Conservation (phyloP, 805 yeast genomes). For the Kodamaea laetipori region DNA sequence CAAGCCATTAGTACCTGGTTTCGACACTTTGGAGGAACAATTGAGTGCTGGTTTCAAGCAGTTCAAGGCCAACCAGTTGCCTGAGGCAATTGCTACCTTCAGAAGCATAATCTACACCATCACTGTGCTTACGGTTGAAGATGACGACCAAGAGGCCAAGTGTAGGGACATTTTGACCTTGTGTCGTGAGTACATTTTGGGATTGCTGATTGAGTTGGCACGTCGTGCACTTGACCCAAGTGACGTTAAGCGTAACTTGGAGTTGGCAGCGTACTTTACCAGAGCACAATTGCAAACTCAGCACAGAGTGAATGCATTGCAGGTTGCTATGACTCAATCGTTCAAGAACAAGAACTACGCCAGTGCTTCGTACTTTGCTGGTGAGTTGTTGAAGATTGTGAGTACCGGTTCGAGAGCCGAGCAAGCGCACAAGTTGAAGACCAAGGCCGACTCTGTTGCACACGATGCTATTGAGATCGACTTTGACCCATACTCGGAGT, state of each 20-base stretch:
- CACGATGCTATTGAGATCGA: conserved; percentile 88
- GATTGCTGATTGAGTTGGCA: conserved; percentile 84
- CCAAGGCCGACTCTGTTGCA: conserved; percentile 75
- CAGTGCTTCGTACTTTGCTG: conserved; percentile 87
- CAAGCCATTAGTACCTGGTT: conserved; percentile 74
- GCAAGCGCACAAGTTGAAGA: conserved; percentile 80
- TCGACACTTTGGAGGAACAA: conserved; percentile 60
- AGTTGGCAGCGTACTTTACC: conserved; percentile 94
- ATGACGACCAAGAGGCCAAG: conserved; percentile 73
- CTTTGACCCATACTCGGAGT: conserved; percentile 89
- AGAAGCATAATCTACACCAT: conserved; percentile 76
- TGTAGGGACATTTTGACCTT: conserved; percentile 69
- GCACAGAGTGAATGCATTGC: conserved; percentile 84
- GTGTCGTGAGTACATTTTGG: conserved; percentile 89
- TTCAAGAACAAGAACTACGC: conserved; percentile 87
- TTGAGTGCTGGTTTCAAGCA: conserved; percentile 75
- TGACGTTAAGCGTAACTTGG: conserved; percentile 82
- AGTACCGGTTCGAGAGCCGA: conserved; percentile 81
- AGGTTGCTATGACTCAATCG: conserved; percentile 93
- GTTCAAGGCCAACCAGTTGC: conserved; percentile 82
- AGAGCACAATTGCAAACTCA: conserved; percentile 77
- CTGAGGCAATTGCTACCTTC: conserved; percentile 77
- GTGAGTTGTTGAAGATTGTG: conserved; percentile 71
- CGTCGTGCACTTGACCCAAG: conserved; percentile 79
- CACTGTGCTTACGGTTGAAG: conserved; percentile 68